Base-by-base conservation (phyloP, 345 rosid species). In the Barbarea vulgaris region DNA sequence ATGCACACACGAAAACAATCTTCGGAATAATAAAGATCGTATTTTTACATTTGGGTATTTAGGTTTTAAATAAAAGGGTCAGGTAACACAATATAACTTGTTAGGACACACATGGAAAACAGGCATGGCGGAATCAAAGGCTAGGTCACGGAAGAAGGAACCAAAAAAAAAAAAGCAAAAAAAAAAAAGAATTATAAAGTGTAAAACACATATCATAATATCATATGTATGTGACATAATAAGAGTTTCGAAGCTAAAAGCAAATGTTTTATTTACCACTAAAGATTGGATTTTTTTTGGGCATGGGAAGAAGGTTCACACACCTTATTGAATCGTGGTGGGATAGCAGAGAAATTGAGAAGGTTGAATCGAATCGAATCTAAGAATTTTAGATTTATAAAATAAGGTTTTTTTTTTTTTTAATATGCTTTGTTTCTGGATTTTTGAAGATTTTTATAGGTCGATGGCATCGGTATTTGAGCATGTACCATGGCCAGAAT, bases 61-160 rank as follows among this genome's bases (percentile, higher is more conserved):
- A 1, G 18, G 34, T 54, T 14, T 28, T 6, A 62, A 37, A 15
- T 27, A 42, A 19, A 31, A 63, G 30, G 81, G 77, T 78, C 77
- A 78, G 61, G 81, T 78, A 59, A 78, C 81, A 77, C 81, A 71
- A 77, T 57, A 72, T 44, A 74, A 77, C 61, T 70, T 70, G 80
- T 77, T 71, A 70, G 76, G 72, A 77, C 31, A 70, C 25, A 65
- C 77, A 78, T 77, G 67, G 39, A 72, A 72, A 71, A 65, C 81
- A 78, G 53, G n/a, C 77, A 78, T 78, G 81, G 81, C 77, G 74
- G 81, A 78, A 78, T 66, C 77, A 72, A 77, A 59, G 74, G 77
- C 58, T 78, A 78, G 81, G 81, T 78, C 77, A 78, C 77, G 70
- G 71, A 78, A 72, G 73, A 78, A 77, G 39, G 60, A 76, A 70